Base-by-base conservation (phyloP, 75 land plant genomes). In the Larix kaempferi region DNA sequence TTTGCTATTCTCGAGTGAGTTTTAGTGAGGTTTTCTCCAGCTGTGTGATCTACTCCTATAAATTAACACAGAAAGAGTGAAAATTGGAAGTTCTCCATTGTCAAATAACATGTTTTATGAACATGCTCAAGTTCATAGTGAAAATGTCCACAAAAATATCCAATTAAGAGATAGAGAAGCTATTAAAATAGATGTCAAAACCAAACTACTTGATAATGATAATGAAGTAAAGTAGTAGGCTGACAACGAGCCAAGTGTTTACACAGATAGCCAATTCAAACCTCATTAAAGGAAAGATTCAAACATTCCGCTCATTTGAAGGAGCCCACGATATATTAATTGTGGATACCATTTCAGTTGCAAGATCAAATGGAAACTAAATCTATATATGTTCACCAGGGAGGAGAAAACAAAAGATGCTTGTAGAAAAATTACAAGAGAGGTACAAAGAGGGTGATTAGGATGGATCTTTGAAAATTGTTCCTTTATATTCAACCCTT, bases 371-470 rank as follows among this genome's bases (percentile, higher is more conserved):
- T 54, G 71, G 64, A 8, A 61, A 80, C 74, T 77, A 80, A 74
- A 75, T 85, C 64, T 84, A 85, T 58, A 84, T 93, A 74, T 59
- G 80, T 64, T 92, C 99, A 57, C 94, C 92, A 83, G 84, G 89
- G 6, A 37, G 59, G 44, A 39, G 41, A 4, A 39, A 39, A 39
- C 3, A 39, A 4, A 39, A 39, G 3, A 3, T 39, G 3, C 3
- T 39, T 39, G 41, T 39, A 39, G 41, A 39, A 39, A 3, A 39
- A 4, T 39, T 4, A 39, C 41, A 39, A 39, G 41, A 39, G 41
- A 39, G 41, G 41, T 39, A 39, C 41, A 39, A n/a, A 39, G 0
- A 39, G 41, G 41, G 41, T 39, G 41, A 39, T 39, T 4, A 39
- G 5, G 41, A 2, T 4, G 41, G 5, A 0, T 4, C 41, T 39